A percentile compares a stretch with the other conserved stretches of the same genome.
Evolutionary conservation across 2,329 filamentous ascomycete species (phyloP).

Genomic region (Penicillium sp.): DNA sequence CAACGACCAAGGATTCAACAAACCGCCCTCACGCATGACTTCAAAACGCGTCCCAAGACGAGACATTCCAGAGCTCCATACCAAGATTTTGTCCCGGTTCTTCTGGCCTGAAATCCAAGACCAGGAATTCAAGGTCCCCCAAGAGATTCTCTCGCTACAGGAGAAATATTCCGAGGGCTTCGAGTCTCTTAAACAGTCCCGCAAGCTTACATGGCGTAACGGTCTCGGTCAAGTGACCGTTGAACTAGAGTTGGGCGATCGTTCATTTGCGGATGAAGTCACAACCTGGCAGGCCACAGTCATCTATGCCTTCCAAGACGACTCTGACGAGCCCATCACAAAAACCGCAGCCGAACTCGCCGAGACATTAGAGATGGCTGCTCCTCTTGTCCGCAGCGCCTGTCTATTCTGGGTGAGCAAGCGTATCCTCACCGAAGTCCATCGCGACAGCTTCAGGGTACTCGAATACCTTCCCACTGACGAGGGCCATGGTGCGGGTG

Average conservation of each 20-base stretch:
- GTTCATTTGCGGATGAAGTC: conserved; percentile 67
- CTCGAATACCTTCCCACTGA: conserved; percentile 53
- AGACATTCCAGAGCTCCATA: conserved; percentile 58
- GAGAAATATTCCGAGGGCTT: conserved; percentile 73
- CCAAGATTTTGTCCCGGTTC: conserved; percentile 84
- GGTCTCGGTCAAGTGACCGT: conserved; percentile 78
- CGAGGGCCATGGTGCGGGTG: conserved; percentile 24
- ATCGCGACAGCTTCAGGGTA: conserved; percentile 56
- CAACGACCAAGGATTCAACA: conserved; percentile 46
- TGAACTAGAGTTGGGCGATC: conserved; percentile 79
- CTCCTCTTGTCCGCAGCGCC: conserved; percentile 58
- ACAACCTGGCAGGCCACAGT: conserved; percentile 87
- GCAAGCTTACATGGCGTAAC: conserved; percentile 87
- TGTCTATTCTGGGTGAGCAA: conserved; percentile 65
- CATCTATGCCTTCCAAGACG: conserved; percentile 74
- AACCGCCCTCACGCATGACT: conserved; percentile 17
- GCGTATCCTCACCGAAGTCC: conserved; percentile 48
- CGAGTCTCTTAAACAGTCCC: conserved; percentile 74
- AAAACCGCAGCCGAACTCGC: conserved; percentile 47
- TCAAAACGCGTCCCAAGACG: conserved; percentile 28
- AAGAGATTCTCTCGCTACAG: conserved; percentile 57
- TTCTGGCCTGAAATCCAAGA: conserved; percentile 84
- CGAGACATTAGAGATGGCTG: conserved; percentile 55
- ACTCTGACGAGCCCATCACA: conserved; percentile 33
- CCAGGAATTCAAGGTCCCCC: conserved; percentile 48